Percentiles rank a stretch among this genome's conserved stretches.
Evolutionary conservation across 257 asterid species (phyloP).

Genomic region (Plantago ovata): DNA sequence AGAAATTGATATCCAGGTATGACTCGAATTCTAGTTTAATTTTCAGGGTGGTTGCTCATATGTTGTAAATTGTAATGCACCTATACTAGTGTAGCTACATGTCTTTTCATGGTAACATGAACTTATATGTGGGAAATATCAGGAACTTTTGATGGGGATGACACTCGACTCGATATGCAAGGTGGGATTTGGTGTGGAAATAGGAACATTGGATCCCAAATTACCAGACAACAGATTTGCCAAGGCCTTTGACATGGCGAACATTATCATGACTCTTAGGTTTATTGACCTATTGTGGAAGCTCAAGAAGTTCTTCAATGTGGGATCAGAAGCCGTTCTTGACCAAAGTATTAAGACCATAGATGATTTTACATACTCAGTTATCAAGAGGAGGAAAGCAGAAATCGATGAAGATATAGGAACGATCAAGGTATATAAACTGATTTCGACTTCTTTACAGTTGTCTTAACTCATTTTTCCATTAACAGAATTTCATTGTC

Average conservation of each 20-base stretch:
- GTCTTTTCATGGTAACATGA: too few species aligned
- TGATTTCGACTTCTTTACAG: background rate
- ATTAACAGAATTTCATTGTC: too few species aligned
- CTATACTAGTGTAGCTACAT: too few species aligned
- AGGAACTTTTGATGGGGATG: constrained; percentile 64
- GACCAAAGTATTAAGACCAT: constrained; percentile 62
- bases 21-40: background rate
- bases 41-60: too few species aligned
- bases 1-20: constrained; percentile 79
- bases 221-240: constrained; percentile 75
- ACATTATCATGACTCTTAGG: constrained; percentile 69
- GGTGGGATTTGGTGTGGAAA: constrained; percentile 94
- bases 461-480: background rate
- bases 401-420: constrained; percentile 43
- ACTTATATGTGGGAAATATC: background rate
- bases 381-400: constrained; percentile 65
- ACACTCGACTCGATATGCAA: constrained; percentile 90
- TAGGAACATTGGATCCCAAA: constrained; percentile 67
- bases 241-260: constrained; percentile 78
- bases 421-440: constrained; percentile 37
- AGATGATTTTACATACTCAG: constrained; percentile 80
- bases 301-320: constrained; percentile 59
- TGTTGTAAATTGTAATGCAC: too few species aligned
- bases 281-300: constrained; percentile 90
- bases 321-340: constrained; percentile 84